phyloP scores from a whole-genome alignment of 2,329 filamentous ascomycete species.

The Trichoderma harzianum region DNA sequence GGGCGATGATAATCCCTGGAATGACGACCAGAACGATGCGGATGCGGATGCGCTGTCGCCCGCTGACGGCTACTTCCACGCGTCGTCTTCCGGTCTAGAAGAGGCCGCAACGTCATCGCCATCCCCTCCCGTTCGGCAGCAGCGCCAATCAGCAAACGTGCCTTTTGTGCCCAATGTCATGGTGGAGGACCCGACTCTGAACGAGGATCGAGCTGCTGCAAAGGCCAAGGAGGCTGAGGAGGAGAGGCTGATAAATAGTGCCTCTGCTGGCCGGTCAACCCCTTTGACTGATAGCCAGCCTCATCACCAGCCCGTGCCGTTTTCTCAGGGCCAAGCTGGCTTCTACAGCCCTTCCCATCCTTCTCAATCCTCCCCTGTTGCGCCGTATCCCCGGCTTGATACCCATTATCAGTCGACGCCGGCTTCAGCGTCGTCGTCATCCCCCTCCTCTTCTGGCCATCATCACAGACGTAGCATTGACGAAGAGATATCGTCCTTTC shows the following conservation, averaged over 20 bases:
- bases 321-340: not conserved
- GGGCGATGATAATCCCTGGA: conserved; percentile 32
- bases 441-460: conserved; percentile 18
- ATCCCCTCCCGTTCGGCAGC: conserved; percentile 22
- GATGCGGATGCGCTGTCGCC: conserved; percentile 39
- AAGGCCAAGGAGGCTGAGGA: conserved; percentile 46
- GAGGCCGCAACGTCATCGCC: conserved; percentile 24
- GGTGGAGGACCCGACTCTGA: conserved; percentile 47
- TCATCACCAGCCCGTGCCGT: not conserved
- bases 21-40: conserved; percentile 31
- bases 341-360: not conserved
- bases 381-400: not conserved
- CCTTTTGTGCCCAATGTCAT: conserved; percentile 48
- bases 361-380: not conserved
- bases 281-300: conserved; percentile 13
- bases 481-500: conserved; percentile 19
- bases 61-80: conserved; percentile 51
- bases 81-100: conserved; percentile 28
- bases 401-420: not conserved
- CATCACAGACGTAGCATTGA: conserved; percentile 26
- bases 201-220: conserved; percentile 30
- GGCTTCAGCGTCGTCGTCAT: conserved; percentile 15
- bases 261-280: conserved; percentile 18
- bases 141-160: conserved; percentile 33
- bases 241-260: conserved; percentile 36